Conservation (phyloP, 345 rosid genomes). For the Mercurialis annua region DNA sequence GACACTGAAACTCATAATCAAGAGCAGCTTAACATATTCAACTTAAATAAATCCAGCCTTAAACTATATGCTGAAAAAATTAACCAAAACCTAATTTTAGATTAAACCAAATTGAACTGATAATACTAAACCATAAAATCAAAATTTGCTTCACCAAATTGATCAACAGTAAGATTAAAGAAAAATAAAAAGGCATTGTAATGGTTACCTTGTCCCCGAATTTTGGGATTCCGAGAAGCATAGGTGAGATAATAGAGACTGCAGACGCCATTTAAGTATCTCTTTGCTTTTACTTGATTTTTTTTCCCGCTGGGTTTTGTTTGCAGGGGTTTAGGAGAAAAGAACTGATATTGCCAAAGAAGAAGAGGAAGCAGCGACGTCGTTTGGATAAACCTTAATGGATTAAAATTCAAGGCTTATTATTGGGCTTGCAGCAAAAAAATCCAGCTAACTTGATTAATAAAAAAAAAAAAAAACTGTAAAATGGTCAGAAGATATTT, state of each 20-base stretch:
- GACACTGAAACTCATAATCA: no score
- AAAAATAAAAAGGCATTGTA: no score
- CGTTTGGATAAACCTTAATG: no score
- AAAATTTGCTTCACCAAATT: not conserved
- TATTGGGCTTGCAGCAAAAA: no score
- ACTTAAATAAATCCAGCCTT: not conserved
- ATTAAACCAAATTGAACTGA: not conserved
- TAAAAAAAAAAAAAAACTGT: no score
- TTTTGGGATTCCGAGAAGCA: constrained; percentile 13
- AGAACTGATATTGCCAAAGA: not conserved
- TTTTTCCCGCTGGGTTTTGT: constrained; percentile 1
- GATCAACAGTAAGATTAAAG: not conserved
- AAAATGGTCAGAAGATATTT: no score
- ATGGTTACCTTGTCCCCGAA: constrained; percentile 20
- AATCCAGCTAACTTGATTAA: no score
- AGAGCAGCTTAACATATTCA: not conserved
- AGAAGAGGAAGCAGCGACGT: not conserved
- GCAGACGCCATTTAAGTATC: constrained; percentile 26
- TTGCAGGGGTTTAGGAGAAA: not conserved
- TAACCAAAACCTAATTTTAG: not conserved
- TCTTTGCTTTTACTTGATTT: not conserved
- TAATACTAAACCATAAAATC: not conserved
- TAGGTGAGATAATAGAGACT: constrained; percentile 15
- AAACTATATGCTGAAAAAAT: not conserved
- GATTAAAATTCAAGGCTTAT: no score